Percentiles rank a stretch among this genome's conserved stretches.
Evolutionary conservation across 1,139 yeast genomes (phyloP).

Genomic region (Magnusiomyces fungicola): DNA sequence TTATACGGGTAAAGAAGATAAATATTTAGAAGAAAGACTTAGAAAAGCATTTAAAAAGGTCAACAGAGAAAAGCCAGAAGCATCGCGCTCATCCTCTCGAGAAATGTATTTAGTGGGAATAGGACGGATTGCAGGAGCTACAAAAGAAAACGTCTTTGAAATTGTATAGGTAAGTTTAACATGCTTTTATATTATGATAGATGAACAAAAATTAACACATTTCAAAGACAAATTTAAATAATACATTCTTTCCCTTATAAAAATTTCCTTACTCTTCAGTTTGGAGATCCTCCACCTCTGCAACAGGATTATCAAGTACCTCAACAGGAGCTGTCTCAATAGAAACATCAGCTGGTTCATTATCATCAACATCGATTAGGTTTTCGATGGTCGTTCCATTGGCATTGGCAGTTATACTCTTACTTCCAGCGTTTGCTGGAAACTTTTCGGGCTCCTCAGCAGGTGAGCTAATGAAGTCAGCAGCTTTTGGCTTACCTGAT

Average conservation of each 20-base stretch:
- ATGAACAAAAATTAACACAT: not conserved
- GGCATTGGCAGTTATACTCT: conserved; percentile 20
- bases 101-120: conserved; percentile 70
- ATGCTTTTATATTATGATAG: no score
- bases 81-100: conserved; percentile 53
- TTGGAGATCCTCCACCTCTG: conserved; percentile 10
- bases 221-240: not conserved
- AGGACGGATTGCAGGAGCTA: conserved; percentile 41
- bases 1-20: conserved; percentile 63
- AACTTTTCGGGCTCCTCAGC: conserved; percentile 26
- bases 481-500: conserved; percentile 49
- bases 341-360: conserved; percentile 18
- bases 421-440: conserved; percentile 28
- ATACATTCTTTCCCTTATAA: no score
- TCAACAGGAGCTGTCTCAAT: conserved; percentile 14
- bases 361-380: conserved; percentile 24
- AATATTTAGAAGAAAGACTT: conserved; percentile 49
- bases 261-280: conserved; percentile 2
- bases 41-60: conserved; percentile 54
- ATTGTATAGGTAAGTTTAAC: not conserved
- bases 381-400: conserved; percentile 18
- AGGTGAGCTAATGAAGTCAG: conserved; percentile 37
- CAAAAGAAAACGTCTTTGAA: conserved; percentile 42
- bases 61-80: conserved; percentile 48
- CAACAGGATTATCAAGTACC: no score